Evolutionary conservation across 768 basidiomycete genomes (phyloP).

Genomic region (Zangia roseola): DNA sequence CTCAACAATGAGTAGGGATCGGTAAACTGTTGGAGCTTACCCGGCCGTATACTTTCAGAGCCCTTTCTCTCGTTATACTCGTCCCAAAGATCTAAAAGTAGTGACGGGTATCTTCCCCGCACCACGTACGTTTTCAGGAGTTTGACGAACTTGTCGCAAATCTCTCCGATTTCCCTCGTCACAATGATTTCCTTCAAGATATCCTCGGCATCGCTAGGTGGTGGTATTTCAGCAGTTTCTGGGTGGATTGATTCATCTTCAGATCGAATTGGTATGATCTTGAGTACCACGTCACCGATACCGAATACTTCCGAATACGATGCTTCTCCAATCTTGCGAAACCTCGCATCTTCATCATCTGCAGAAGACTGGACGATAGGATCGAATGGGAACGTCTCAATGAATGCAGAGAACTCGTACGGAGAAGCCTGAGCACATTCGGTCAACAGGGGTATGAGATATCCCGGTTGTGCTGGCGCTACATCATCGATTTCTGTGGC

Average conservation of each 20-base stretch:
- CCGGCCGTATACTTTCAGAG: constrained; percentile 82
- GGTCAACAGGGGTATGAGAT: constrained; percentile 61
- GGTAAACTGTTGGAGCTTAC: constrained; percentile 40
- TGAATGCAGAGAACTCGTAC: constrained; percentile 80
- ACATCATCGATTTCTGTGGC: constrained; percentile 48
- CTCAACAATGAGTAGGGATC: constrained; percentile 5
- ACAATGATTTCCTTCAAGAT: constrained; percentile 80
- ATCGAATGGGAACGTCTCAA: constrained; percentile 76
- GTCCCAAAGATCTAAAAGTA: constrained; percentile 85
- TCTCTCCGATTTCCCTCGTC: constrained; percentile 72
- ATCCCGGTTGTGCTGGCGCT: constrained; percentile 43
- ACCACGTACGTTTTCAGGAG: constrained; percentile 86
- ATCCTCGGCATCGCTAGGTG: constrained; percentile 70
- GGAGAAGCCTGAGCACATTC: constrained; percentile 71
- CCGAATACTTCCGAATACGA: constrained; percentile 96
- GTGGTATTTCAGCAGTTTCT: constrained; percentile 54
- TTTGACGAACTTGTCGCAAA: constrained; percentile 75
- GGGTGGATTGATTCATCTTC: constrained; percentile 35
- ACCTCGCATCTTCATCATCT: constrained; percentile 37
- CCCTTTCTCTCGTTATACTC: constrained; percentile 72
- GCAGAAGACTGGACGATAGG: constrained; percentile 49
- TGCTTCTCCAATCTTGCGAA: constrained; percentile 93
- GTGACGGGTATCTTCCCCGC: constrained; percentile 77
- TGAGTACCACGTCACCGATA: constrained; percentile 85
- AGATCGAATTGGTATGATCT: constrained; percentile 76